Conservation (phyloP, 164 flowering plant species). For the Berberis thunbergii region DNA sequence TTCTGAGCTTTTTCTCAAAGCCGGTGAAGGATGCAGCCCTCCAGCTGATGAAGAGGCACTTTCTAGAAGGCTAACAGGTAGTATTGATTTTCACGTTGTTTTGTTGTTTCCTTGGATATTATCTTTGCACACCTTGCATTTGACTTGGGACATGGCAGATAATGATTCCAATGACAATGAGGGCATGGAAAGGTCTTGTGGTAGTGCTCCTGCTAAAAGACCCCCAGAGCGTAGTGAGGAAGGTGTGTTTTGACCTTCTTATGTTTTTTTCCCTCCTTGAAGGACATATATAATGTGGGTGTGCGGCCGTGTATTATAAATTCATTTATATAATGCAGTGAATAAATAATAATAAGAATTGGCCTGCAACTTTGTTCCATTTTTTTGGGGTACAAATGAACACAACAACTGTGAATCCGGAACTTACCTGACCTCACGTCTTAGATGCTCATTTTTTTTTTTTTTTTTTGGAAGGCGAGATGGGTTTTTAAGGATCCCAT, state of each 20-base stretch:
- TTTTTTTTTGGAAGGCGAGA: too few species aligned
- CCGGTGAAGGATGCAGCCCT: slow-evolving; percentile 16
- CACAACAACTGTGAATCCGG: too few species aligned
- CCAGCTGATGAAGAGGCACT: slow-evolving; percentile 11
- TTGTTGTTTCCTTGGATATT: background rate
- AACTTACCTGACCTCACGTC: too few species aligned
- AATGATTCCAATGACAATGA: slow-evolving; percentile 13
- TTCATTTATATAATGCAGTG: too few species aligned
- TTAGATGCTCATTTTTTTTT: too few species aligned
- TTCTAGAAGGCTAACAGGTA: slow-evolving; percentile 30
- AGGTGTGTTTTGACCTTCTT: slow-evolving; percentile 24
- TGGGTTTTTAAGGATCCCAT: too few species aligned
- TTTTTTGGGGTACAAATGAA: too few species aligned
- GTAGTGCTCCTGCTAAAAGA: slow-evolving; percentile 35
- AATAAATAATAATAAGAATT: too few species aligned
- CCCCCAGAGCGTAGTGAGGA: slow-evolving; percentile 29
- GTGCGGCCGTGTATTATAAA: too few species aligned
- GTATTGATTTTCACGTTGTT: background rate
- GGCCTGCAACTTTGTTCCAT: too few species aligned
- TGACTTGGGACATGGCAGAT: background rate
- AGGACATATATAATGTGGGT: too few species aligned
- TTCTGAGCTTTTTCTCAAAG: slow-evolving; percentile 14
- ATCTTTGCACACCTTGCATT: background rate
- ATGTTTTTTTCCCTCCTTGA: background rate
- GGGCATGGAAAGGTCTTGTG: slow-evolving; percentile 14